A percentile compares a stretch with the other conserved stretches of the same genome.
phyloP scores from a whole-genome alignment of 2,329 filamentous ascomycete species.

The Nemania sp. region DNA sequence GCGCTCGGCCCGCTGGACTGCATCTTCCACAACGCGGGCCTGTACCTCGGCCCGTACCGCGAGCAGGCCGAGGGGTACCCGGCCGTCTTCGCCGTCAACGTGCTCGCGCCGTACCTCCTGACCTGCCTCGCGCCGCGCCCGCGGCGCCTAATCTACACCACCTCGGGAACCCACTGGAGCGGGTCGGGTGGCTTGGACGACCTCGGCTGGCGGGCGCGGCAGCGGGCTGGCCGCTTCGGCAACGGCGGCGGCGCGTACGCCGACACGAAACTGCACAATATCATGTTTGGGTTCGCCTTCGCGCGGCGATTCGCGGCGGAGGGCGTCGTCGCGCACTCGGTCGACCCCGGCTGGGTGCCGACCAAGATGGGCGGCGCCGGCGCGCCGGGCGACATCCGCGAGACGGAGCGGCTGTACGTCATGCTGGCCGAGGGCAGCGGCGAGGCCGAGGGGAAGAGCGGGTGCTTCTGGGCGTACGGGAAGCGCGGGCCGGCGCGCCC shows the following conservation, averaged over 20 bases:
- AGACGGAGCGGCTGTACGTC: constrained; percentile 52
- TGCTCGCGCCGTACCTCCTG: constrained; percentile 61
- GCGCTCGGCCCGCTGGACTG: constrained; percentile 55
- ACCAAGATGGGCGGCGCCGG: constrained; percentile 57
- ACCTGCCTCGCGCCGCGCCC: constrained; percentile 53
- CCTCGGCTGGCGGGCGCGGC: constrained; percentile 38
- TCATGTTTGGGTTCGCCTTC: constrained; percentile 60
- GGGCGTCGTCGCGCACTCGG: constrained; percentile 48
- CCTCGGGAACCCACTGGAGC: constrained; percentile 52
- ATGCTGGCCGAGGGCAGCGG: constrained; percentile 51
- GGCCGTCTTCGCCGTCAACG: constrained; percentile 59
- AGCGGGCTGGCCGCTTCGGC: constrained; percentile 7
- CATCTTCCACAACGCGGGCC: constrained; percentile 62
- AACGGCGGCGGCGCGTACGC: constrained; percentile 44
- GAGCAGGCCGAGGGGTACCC: constrained; percentile 47
- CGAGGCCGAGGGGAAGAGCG: constrained; percentile 37
- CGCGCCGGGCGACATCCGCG: constrained; percentile 52
- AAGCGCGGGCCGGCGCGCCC: constrained; percentile 31
- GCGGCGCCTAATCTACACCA: constrained; percentile 55
- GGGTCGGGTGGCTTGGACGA: constrained; percentile 43
- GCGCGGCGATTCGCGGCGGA: constrained; percentile 48
- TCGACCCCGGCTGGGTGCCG: constrained; percentile 59
- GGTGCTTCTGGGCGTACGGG: constrained; percentile 47
- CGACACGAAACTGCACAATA: constrained; percentile 60
- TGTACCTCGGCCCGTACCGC: constrained; percentile 42